Conservation (phyloP, 768 basidiomycete genomes). For the Lyophyllum semitale region DNA sequence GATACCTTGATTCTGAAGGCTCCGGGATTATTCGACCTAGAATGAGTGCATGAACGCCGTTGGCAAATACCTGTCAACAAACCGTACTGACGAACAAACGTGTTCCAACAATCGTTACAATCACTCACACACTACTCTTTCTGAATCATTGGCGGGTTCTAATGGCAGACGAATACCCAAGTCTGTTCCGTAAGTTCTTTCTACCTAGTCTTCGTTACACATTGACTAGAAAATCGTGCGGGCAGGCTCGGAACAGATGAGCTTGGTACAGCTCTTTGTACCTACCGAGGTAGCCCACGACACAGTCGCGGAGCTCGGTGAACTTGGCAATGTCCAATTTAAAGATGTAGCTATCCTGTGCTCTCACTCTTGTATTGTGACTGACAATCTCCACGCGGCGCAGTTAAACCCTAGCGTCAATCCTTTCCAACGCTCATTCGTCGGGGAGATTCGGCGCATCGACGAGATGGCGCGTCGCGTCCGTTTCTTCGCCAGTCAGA, state of each 20-base stretch:
- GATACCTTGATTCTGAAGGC: not conserved
- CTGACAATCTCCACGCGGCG: conserved; percentile 7
- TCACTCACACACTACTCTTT: not conserved
- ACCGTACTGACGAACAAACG: not conserved
- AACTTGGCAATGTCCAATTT: conserved; percentile 94
- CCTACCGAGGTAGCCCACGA: conserved; percentile 98
- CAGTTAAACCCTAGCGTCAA: conserved; percentile 94
- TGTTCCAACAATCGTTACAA: not conserved
- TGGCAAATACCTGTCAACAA: not conserved
- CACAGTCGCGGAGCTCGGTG: conserved; percentile 92
- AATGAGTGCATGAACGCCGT: no score
- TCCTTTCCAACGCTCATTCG: conserved; percentile 97
- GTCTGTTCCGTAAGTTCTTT: conserved; percentile 70
- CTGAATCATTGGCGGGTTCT: conserved; percentile 18
- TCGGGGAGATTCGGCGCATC: conserved; percentile 91
- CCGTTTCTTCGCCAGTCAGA: conserved; percentile 86
- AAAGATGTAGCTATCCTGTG: conserved; percentile 67
- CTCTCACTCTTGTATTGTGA: not conserved
- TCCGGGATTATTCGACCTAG: no score
- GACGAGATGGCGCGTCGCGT: conserved; percentile 97
- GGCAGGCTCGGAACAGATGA: conserved; percentile 98
- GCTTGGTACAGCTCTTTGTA: conserved; percentile 94
- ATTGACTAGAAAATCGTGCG: conserved; percentile 9
- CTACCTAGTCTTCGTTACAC: not conserved
- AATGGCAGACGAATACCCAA: conserved; percentile 84